Percentiles rank a stretch among this genome's conserved stretches.
Evolutionary conservation across 2,329 filamentous ascomycete species (phyloP).

Genomic region (Corynespora cassiicola): DNA sequence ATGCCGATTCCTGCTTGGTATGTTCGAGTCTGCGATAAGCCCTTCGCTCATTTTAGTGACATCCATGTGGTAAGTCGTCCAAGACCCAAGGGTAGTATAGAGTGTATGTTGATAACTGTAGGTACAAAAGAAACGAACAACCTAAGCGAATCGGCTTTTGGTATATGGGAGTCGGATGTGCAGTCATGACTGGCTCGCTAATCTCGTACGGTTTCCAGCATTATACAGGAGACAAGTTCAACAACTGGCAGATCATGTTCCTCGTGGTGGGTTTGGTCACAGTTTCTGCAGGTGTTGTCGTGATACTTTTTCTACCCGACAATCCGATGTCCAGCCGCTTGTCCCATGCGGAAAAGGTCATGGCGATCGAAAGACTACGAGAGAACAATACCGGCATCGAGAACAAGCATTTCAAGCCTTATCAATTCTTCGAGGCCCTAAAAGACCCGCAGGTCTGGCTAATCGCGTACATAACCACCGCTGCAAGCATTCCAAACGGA

Average conservation of each 20-base stretch:
- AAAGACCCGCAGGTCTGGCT: constrained; percentile 49
- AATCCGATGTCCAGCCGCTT: constrained; percentile 32
- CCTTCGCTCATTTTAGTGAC: constrained; percentile 70
- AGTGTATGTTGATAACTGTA: too few species aligned
- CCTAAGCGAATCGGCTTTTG: constrained; percentile 57
- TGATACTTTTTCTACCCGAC: constrained; percentile 64
- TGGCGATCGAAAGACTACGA: constrained; percentile 49
- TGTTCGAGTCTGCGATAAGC: constrained; percentile 54
- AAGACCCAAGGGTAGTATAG: too few species aligned
- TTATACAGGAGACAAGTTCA: constrained; percentile 54
- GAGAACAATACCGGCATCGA: constrained; percentile 59
- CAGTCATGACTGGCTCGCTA: constrained; percentile 64
- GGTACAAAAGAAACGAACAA: constrained; percentile 68
- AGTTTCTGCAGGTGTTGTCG: constrained; percentile 36
- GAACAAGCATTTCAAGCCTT: constrained; percentile 54
- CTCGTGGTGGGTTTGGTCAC: constrained; percentile 60
- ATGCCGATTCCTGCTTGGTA: constrained; percentile 59
- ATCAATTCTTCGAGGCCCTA: constrained; percentile 54
- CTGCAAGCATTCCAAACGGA: constrained; percentile 44
- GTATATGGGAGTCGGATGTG: constrained; percentile 57
- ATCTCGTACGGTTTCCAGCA: constrained; percentile 67
- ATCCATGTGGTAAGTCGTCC: constrained; percentile 71
- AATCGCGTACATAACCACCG: constrained; percentile 40
- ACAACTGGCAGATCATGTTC: constrained; percentile 71
- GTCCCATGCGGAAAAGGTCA: constrained; percentile 20